These are phyloP conservation scores for Pachysolen tannophilus DNA, from an alignment of 805 yeast genomes.

Conservation along the genomic window DNA sequence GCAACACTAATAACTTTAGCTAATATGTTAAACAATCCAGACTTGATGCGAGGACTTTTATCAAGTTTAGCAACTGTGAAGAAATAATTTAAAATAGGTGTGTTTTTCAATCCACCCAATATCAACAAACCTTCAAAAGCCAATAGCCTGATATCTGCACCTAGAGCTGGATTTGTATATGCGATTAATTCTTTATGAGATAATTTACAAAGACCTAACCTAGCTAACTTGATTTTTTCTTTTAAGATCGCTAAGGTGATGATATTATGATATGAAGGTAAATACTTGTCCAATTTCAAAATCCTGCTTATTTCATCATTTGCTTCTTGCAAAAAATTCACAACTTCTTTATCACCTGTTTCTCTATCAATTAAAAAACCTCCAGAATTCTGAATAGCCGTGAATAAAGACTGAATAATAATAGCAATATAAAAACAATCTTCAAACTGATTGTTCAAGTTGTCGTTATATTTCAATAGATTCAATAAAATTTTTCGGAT, in stretches of 20 bases:
- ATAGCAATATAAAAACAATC: constrained; percentile 62
- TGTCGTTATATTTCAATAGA: constrained; percentile 76
- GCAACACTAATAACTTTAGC: constrained; percentile 51
- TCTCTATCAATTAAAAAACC: constrained; percentile 7
- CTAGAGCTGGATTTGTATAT: constrained; percentile 38
- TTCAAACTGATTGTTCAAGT: constrained; percentile 65
- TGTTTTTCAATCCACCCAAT: constrained; percentile 72
- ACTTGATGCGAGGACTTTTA: constrained; percentile 41
- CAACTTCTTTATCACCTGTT: constrained; percentile 19
- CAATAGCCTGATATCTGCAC: constrained; percentile 47
- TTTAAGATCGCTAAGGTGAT: constrained; percentile 49
- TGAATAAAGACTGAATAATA: constrained; percentile 47
- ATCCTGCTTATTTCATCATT: constrained; percentile 65
- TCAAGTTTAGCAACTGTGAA: constrained; percentile 52
- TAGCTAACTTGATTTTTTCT: constrained; percentile 52
- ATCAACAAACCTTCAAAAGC: constrained; percentile 66
- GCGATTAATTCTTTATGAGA: constrained; percentile 47
- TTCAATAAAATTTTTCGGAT: constrained; percentile 60
- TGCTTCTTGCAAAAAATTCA: constrained; percentile 35
- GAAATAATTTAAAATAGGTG: constrained; percentile 50
- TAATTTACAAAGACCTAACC: constrained; percentile 43
- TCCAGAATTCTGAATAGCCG: constrained; percentile 18
- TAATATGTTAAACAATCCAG: constrained; percentile 39
- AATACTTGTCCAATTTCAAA: constrained; percentile 77
- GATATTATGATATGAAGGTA: constrained; percentile 59